Base-by-base conservation (phyloP, 768 basidiomycete species). In the Leccinum variicolor region DNA sequence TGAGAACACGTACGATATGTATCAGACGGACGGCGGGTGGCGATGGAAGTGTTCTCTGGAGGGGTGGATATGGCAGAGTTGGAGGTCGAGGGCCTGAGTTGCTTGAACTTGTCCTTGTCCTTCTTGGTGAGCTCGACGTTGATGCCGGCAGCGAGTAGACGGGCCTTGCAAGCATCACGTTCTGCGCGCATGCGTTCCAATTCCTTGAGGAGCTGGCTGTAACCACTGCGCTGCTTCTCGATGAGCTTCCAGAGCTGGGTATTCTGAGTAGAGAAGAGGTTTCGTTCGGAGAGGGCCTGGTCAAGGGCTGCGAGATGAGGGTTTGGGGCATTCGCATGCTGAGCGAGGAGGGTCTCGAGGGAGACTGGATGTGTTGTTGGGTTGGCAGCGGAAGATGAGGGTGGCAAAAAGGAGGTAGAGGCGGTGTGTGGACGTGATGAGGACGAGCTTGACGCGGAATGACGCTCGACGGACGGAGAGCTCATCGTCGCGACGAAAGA, bases 191-290 rank as follows among this genome's bases (percentile, higher is more conserved):
- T 82, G 54, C 94, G 84, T 63, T 95, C 93, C 46, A 92, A 79
- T 64, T 96, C 92, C 74, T 90, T 90, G 70, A 89, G 77, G 55
- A 92, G 83, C 56, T 89, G 85, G 58, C 82, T 84, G 68, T 90
- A 90, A n/a, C 86, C 90, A 21, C 83, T 73, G 55, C 92, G 83
- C 71, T 94, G 92, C 71, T 94, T 95, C 79, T 95, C 92, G 68
- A 96, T 87, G 61, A 95, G 81, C 73, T 94, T 95, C 94, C 94
- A 96, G 21, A 96, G 84, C 74, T 95, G 92, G 15, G 86, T 76
- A 70, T 96, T 96, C 76, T 96, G 94, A 4, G 84, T 74, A 11
- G 88, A 83, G 51, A 94, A 83, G 41, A 77, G 73, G 67, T 95
- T 96, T 62, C 94, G 84, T 66, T 98, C 94, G 15, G 79, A 79